phyloP scores from a whole-genome alignment of 805 yeast genomes.

The Wickerhamiella australiensis region DNA sequence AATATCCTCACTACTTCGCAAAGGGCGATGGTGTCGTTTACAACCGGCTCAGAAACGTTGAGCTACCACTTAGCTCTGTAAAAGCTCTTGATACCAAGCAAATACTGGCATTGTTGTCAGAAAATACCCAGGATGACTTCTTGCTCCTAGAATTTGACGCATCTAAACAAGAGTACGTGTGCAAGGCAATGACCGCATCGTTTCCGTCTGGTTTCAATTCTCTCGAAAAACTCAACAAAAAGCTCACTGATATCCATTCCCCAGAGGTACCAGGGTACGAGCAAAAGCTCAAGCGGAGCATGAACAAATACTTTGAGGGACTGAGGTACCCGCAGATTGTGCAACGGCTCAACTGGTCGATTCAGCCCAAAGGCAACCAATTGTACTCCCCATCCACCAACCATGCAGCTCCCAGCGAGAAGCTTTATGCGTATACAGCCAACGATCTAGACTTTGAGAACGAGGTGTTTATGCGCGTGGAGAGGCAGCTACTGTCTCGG shows the following conservation, averaged over 20 bases:
- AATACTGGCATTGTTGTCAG: conserved; percentile 5
- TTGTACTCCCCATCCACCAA: conserved; percentile 37
- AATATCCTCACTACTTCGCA: conserved; percentile 46
- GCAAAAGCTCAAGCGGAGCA: conserved; percentile 43
- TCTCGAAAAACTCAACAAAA: conserved; percentile 37
- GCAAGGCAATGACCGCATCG: conserved; percentile 45
- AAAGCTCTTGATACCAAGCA: neutral
- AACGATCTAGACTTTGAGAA: conserved; percentile 28
- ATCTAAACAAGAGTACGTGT: conserved; percentile 31
- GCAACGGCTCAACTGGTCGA: conserved; percentile 56
- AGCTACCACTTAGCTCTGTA: neutral
- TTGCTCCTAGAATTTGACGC: conserved; percentile 41
- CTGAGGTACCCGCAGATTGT: conserved; percentile 44
- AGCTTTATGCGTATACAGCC: conserved; percentile 24
- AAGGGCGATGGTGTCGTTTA: conserved; percentile 20
- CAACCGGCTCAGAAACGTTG: conserved; percentile 15
- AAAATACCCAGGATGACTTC: conserved; percentile 51
- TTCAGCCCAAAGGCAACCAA: conserved; percentile 43
- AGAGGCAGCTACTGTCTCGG: conserved; percentile 45
- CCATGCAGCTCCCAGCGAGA: conserved; percentile 32
- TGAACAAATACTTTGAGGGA: conserved; percentile 54
- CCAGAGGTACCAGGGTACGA: conserved; percentile 58
- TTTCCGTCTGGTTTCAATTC: conserved; percentile 72
- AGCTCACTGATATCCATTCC: conserved; percentile 48
- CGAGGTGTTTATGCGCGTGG: conserved; percentile 45